Evolutionary conservation across 345 rosid genomes (phyloP), one percentile per base, ranked within the genome.

Genomic region (Mangifera indica): DNA sequence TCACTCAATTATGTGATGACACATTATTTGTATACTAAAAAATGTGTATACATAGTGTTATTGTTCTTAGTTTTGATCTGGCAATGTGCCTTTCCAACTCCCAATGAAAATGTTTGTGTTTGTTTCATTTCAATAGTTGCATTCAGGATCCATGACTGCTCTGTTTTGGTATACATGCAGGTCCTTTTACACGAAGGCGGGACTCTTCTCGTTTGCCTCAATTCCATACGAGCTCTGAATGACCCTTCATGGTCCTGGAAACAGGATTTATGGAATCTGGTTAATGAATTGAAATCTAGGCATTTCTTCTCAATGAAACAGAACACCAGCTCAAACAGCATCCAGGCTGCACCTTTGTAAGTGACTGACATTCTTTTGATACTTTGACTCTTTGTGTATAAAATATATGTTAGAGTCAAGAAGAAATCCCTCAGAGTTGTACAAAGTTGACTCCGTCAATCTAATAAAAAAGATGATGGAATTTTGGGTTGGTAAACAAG

Each of bases 141-240:
- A 42, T 40, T 37, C 42, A 49, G 11, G 20, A 15, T 15, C 1
- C 24, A 11, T 63, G 11, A 21, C 51, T 48, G 7, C 13, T 67
- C 42, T 51, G 73, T 44, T 46, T 29, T 24, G 40, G 42, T 29
- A 45, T 49, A 69, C 55, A 26, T 78, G 72, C 88, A 94, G 98
- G 97, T 94, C 68, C 96, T 94, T 71, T 61, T 90, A 78, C 98
- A 92, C 24, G 98, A 94, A 85, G 97, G 98, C 0, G 98, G 97
- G 26, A 90, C 99, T 24, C 92, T 94, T 58, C 88, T 92, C 2
- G 98, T 92, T 73, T 92, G 99, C 73, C 91, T 92, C 59, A 92
- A 92, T 77, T 95, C 96, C 3, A 65, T 92, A 17, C 97, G 97
- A 0, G 93, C 87, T 29, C 88, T 92, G 4, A 92, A 87, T 68